These are phyloP conservation scores for Cotoneaster glaucophyllus DNA, from an alignment of 306 rosid species.

Conservation along the genomic window DNA sequence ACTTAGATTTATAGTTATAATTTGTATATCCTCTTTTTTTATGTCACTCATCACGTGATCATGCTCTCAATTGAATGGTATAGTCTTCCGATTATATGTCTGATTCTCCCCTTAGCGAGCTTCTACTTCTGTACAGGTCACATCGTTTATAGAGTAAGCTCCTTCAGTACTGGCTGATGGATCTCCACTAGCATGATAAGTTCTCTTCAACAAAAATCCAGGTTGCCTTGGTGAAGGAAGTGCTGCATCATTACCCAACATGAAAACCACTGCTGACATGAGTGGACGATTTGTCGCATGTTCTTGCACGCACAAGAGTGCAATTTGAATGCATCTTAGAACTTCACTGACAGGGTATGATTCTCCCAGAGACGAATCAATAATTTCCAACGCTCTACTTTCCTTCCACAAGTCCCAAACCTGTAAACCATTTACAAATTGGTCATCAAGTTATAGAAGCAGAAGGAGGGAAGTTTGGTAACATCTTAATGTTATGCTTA, in stretches of 20 bases:
- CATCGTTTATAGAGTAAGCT: not conserved
- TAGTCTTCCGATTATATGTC: too few relatives aligned
- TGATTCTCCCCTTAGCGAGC: too few relatives aligned
- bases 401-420: constrained; percentile 2
- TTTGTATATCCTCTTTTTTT: too few relatives aligned
- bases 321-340: not conserved
- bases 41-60: too few relatives aligned
- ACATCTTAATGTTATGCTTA: not conserved
- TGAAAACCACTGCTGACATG: constrained; percentile 30
- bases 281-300: constrained; percentile 18
- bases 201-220: constrained; percentile 16
- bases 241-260: constrained; percentile 25
- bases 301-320: constrained; percentile 12
- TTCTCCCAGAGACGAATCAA: not conserved
- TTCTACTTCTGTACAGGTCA: not conserved
- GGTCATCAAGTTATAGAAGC: not conserved
- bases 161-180: not conserved
- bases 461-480: not conserved
- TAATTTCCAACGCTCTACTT: not conserved
- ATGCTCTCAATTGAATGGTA: too few relatives aligned
- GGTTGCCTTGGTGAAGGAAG: constrained; percentile 21
- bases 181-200: not conserved
- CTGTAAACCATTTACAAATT: not conserved
- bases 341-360: not conserved
- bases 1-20: too few relatives aligned